Conservation (phyloP, 768 basidiomycete genomes). For the Lactarius hatsudake region DNA sequence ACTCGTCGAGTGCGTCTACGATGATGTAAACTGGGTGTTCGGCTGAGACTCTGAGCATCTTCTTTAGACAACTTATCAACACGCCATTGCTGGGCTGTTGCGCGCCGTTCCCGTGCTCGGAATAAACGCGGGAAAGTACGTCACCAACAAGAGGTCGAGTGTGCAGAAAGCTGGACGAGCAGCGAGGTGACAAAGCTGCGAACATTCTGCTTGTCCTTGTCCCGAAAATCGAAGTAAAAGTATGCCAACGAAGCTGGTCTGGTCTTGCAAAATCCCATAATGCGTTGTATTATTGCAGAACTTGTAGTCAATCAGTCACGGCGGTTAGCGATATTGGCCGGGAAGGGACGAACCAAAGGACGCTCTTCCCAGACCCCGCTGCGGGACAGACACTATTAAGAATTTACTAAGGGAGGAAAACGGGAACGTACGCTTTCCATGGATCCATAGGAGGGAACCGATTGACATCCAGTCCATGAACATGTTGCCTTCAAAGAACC, state of each 20-base stretch:
- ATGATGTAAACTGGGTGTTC: not conserved
- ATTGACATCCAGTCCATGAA: conserved; percentile 1
- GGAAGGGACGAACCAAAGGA: not conserved
- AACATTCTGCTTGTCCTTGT: not conserved
- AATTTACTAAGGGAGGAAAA: not conserved
- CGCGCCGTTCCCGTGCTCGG: too few relatives aligned
- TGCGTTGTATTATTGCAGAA: not conserved
- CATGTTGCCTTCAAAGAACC: conserved; percentile 5
- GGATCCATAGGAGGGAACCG: conserved; percentile 6
- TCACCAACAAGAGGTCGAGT: not conserved
- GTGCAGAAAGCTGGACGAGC: not conserved
- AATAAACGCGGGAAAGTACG: not conserved
- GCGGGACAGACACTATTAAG: not conserved
- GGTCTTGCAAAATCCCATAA: not conserved
- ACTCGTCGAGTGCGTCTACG: conserved; percentile 4
- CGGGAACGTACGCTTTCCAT: conserved; percentile 2
- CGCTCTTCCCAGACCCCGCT: not conserved
- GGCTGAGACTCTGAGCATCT: not conserved
- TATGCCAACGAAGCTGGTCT: not conserved
- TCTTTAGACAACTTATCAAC: not conserved
- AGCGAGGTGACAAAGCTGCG: not conserved
- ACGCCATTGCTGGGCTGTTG: not conserved
- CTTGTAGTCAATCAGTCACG: not conserved
- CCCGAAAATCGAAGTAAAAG: not conserved
- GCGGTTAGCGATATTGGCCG: not conserved